These are phyloP conservation scores for Acacia acuminata DNA, from an alignment of 306 rosid genomes.

Conservation along the genomic window DNA sequence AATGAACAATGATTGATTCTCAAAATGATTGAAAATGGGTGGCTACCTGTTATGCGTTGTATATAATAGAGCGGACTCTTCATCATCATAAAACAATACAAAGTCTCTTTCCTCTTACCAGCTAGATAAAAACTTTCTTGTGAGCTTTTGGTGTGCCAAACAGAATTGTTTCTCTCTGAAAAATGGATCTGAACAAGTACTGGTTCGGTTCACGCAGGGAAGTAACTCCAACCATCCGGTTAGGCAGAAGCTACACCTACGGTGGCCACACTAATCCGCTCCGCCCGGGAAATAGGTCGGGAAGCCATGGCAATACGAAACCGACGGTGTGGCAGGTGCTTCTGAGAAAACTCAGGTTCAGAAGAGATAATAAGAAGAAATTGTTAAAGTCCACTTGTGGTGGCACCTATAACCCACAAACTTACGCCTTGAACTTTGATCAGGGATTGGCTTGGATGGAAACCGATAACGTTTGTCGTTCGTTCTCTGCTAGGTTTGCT, in stretches of 20 bases:
- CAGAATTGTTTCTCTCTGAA: not conserved
- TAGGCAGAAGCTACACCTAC: conserved; percentile 50
- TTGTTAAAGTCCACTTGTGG: conserved; percentile 31
- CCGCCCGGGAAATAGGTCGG: conserved; percentile 18
- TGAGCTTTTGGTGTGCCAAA: not conserved
- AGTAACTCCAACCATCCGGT: conserved; percentile 32
- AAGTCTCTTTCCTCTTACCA: not conserved
- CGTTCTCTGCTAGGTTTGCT: conserved; percentile 74
- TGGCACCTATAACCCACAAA: conserved; percentile 44
- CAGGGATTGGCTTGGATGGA: conserved; percentile 59
- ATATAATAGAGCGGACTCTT: not conserved
- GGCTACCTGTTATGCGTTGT: conserved; percentile 24
- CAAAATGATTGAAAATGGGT: not conserved
- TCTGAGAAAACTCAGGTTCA: conserved; percentile 56
- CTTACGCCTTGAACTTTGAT: conserved; percentile 67
- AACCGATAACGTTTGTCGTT: conserved; percentile 54
- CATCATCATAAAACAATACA: not conserved
- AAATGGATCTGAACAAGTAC: conserved; percentile 59
- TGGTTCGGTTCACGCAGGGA: conserved; percentile 42
- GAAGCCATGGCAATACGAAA: conserved; percentile 26
- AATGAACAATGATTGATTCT: not conserved
- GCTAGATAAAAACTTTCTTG: not conserved
- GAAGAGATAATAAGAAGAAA: conserved; percentile 32
- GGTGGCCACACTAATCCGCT: conserved; percentile 35
- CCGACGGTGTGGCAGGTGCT: conserved; percentile 51